phyloP scores from a whole-genome alignment of 768 basidiomycete genomes.

The Brasilioporus rufonigricans region DNA sequence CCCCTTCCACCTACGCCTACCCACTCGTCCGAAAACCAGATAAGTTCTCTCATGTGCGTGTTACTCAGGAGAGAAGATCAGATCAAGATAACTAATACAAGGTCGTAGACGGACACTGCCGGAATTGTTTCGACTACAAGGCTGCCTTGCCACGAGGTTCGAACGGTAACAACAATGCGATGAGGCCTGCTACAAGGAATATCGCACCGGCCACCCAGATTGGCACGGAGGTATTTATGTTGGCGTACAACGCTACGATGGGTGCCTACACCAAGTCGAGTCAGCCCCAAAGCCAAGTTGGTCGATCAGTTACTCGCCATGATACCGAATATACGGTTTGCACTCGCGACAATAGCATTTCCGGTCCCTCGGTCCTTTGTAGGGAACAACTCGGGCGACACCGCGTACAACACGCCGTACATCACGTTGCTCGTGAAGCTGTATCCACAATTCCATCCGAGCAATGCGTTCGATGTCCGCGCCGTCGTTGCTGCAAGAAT shows the following conservation, averaged over 20 bases:
- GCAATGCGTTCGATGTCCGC: slow-evolving; percentile 46
- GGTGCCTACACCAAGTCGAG: slow-evolving; percentile 35
- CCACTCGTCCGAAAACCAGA: too few species aligned
- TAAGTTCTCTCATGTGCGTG: too few species aligned
- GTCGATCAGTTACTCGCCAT: slow-evolving; percentile 37
- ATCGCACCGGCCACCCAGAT: slow-evolving; percentile 54
- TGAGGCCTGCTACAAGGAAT: slow-evolving; percentile 48
- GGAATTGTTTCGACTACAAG: slow-evolving; percentile 28
- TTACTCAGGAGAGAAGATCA: too few species aligned
- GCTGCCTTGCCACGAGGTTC: slow-evolving; percentile 58
- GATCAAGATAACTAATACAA: too few species aligned
- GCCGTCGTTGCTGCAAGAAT: slow-evolving; percentile 58
- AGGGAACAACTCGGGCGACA: slow-evolving; percentile 53
- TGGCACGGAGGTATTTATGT: slow-evolving; percentile 47
- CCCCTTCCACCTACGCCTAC: too few species aligned
- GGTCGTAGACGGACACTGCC: too few species aligned
- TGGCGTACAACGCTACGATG: slow-evolving; percentile 49
- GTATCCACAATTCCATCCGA: slow-evolving; percentile 61
- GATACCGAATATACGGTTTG: slow-evolving; percentile 58
- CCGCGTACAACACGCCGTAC: slow-evolving; percentile 47
- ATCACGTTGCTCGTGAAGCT: slow-evolving; percentile 56
- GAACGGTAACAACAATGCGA: slow-evolving; percentile 52
- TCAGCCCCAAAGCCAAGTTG: background rate
- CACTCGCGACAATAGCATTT: slow-evolving; percentile 49
- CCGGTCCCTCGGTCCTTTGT: slow-evolving; percentile 55